phyloP scores from a whole-genome alignment of 202 grass and related monocot species.

The Carex arenaria region DNA sequence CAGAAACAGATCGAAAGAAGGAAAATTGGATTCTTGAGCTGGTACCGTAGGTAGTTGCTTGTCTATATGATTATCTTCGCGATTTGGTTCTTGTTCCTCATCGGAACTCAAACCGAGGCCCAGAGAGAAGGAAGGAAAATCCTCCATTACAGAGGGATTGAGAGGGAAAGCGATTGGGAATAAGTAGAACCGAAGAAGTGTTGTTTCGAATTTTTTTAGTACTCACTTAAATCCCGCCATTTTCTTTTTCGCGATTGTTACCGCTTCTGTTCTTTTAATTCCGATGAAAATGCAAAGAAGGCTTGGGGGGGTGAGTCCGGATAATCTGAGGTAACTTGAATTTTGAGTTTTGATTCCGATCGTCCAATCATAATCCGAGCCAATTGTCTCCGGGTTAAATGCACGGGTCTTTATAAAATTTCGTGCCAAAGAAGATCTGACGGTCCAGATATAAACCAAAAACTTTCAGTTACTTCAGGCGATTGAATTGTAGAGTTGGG shows the following conservation, averaged over 20 bases:
- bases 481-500: too few species aligned
- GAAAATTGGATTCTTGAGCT: background rate
- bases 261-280: background rate
- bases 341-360: too few species aligned
- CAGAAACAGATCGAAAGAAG: slow-evolving; percentile 26
- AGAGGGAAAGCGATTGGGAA: background rate
- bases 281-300: too few species aligned
- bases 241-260: background rate
- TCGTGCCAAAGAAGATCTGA: too few species aligned
- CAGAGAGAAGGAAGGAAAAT: slow-evolving; percentile 33
- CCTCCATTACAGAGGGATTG: slow-evolving; percentile 16
- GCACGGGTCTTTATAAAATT: too few species aligned
- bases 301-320: too few species aligned
- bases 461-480: too few species aligned
- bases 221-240: background rate
- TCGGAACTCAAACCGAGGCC: slow-evolving; percentile 41
- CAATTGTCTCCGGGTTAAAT: too few species aligned
- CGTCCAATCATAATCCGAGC: too few species aligned
- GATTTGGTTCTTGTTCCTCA: background rate
- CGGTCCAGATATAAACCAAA: too few species aligned
- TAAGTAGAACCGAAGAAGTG: background rate
- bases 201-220: slow-evolving; percentile 2
- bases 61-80: background rate
- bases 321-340: too few species aligned
- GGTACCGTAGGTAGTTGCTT: background rate